Percentiles rank a stretch among this genome's conserved stretches.
These are phyloP conservation scores for Penicillium crystallinum DNA, from an alignment of 495 filamentous ascomycete species.

Conservation along the genomic window DNA sequence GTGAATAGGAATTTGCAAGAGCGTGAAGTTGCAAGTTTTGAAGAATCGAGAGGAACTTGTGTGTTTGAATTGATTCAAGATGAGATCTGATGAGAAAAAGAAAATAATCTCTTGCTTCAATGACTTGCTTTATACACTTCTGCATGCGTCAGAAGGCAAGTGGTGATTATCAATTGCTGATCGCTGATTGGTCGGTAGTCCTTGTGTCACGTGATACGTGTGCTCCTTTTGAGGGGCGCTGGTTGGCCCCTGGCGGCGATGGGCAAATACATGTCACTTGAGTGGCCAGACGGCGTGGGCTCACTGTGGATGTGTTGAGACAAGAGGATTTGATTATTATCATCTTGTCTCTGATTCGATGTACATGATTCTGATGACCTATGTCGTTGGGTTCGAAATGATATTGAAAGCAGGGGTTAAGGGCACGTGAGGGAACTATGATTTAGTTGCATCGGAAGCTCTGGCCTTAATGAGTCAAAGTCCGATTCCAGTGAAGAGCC, in stretches of 20 bases:
- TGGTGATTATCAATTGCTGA: slow-evolving; percentile 27
- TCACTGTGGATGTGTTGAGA: neutral
- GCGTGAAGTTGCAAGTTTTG: neutral
- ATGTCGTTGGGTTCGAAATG: neutral
- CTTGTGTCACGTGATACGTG: slow-evolving; percentile 6
- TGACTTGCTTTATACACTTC: slow-evolving; percentile 27
- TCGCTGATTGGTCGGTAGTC: slow-evolving; percentile 19
- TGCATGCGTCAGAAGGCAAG: slow-evolving; percentile 9
- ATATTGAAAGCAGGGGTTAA: neutral
- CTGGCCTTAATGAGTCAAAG: neutral
- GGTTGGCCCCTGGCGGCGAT: slow-evolving; percentile 5
- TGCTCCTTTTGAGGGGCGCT: neutral
- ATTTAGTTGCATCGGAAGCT: neutral
- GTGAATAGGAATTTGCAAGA: neutral
- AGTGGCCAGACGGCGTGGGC: neutral
- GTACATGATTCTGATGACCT: neutral
- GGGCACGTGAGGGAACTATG: slow-evolving; percentile 1
- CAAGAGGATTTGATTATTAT: slow-evolving; percentile 3
- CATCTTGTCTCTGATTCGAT: slow-evolving; percentile 8
- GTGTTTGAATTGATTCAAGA: neutral
- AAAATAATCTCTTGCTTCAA: neutral
- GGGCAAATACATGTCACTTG: slow-evolving; percentile 3
- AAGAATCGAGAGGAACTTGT: neutral
- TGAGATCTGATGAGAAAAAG: neutral
- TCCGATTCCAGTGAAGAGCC: neutral